Base-by-base conservation (phyloP, 768 basidiomycete species). In the Russula virescens region DNA sequence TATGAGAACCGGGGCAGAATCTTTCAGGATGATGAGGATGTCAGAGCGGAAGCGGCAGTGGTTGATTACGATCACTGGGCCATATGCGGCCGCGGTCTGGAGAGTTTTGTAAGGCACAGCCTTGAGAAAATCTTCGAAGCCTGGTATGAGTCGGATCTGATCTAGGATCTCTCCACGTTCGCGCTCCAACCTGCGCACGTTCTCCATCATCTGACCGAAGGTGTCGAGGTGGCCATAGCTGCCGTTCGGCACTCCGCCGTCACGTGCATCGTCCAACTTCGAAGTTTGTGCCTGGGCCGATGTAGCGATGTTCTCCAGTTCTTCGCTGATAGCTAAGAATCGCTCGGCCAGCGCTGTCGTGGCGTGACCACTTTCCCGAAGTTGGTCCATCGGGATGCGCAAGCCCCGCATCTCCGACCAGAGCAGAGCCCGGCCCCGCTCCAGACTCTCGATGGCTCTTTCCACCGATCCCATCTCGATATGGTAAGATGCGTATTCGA, bases 391-490 rank as follows among this genome's bases (percentile, higher is more conserved):
- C 38, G 59, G 56, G 5, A 35, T 46, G 26, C 66, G 66, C 23
- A 66, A 47, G 9, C 57, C 55, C 10, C 58, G 64, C 51, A 66
- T 54, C 47, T 66, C 58, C 34, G 55, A 54, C 65, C 66, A 67
- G n/a, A 67, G 58, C 16, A 67, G 40, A 1, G 46, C 38, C 3
- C 66, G 65, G 2, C 66, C 66, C 28, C 21, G 47, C 43, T 67
- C 66, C 16, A 67, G 49, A 19, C 14, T 45, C 48, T 66, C 66
- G 2, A 66, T 28, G 0, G 63, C 65, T 28, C 9, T 19, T 19
- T 51, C 48, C 38, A 56, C 40, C 1, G 28, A 34, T 1, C 60
- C 60, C 28, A 34, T 19, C 54, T 50, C 60, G 54, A 61, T 55
- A 9, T 61, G 28, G 48, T 50, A 61, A 5, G 54, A 55, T 1